Evolutionary conservation across 169 alveolate genomes (phyloP).

Genomic region (Plasmodium sp.): DNA sequence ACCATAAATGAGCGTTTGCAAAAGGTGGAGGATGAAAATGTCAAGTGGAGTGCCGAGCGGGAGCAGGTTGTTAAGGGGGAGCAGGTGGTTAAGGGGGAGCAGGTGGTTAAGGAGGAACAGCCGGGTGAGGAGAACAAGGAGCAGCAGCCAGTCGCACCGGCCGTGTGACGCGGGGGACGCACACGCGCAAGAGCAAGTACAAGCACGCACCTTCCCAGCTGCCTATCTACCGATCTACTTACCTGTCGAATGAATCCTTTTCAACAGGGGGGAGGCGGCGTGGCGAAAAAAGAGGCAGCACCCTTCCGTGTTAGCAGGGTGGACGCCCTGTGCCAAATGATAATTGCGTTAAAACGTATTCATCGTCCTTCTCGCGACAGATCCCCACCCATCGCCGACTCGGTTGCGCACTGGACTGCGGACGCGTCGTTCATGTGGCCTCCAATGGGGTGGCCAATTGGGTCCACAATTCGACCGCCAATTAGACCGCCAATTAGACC

Average conservation of each 20-base stretch:
- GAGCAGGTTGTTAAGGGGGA: too few relatives aligned
- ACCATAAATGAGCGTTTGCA: conserved; percentile 77
- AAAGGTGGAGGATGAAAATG: conserved; percentile 75
- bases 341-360: background rate
- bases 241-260: background rate
- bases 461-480: background rate
- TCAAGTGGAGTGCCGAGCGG: conserved; percentile 36
- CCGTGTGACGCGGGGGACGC: background rate
- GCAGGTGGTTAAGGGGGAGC: too few relatives aligned
- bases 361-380: background rate
- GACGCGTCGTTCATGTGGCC: background rate
- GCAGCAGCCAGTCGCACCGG: background rate
- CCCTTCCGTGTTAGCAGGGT: background rate
- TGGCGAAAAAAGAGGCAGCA: background rate
- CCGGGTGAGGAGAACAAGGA: background rate
- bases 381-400: background rate
- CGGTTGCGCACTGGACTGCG: background rate
- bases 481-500: background rate
- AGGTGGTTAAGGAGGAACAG: background rate
- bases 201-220: background rate
- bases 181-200: too few relatives aligned
- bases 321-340: background rate
- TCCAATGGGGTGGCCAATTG: background rate
- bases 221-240: background rate
- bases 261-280: background rate